Percentiles rank a stretch among this genome's conserved stretches.
Conservation (phyloP, 371 early-diverging fungal genomes). For the Mortierella sp. region DNA sequence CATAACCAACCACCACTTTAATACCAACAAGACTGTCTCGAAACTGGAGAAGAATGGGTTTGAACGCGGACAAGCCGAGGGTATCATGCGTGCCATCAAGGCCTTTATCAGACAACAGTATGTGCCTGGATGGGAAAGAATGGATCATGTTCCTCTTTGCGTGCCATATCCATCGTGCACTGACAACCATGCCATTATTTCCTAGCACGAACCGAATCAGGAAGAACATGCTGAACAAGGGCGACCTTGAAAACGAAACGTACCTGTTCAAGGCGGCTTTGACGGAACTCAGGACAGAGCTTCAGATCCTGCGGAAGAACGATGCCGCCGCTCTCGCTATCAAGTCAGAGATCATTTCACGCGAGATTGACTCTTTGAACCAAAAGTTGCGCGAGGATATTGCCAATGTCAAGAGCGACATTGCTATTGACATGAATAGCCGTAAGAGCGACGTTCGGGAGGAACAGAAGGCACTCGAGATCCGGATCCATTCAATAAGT, state of each 20-base stretch:
- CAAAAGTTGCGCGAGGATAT: conserved; percentile 82
- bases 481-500: conserved; percentile 86
- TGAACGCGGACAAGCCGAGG: conserved; percentile 74
- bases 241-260: conserved; percentile 72
- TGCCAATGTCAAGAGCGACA: conserved; percentile 82
- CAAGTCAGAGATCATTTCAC: conserved; percentile 76
- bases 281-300: conserved; percentile 87
- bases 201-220: conserved; percentile 48
- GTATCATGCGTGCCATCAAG: conserved; percentile 80
- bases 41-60: conserved; percentile 74
- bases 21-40: conserved; percentile 75
- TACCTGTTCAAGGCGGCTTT: conserved; percentile 84
- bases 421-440: conserved; percentile 91
- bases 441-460: conserved; percentile 87
- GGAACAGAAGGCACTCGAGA: conserved; percentile 81
- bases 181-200: conserved; percentile 30
- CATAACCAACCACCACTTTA: conserved; percentile 66
- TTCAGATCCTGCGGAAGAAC: conserved; percentile 86
- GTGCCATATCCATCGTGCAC: no score
- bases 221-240: conserved; percentile 59
- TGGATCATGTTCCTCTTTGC: no score
- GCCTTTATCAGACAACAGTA: conserved; percentile 39
- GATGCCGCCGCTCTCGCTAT: conserved; percentile 83
- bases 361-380: conserved; percentile 82
- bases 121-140: conserved; percentile 1